Base-by-base conservation (phyloP, 2,329 filamentous ascomycete species). In the Colletotrichum karsti region DNA sequence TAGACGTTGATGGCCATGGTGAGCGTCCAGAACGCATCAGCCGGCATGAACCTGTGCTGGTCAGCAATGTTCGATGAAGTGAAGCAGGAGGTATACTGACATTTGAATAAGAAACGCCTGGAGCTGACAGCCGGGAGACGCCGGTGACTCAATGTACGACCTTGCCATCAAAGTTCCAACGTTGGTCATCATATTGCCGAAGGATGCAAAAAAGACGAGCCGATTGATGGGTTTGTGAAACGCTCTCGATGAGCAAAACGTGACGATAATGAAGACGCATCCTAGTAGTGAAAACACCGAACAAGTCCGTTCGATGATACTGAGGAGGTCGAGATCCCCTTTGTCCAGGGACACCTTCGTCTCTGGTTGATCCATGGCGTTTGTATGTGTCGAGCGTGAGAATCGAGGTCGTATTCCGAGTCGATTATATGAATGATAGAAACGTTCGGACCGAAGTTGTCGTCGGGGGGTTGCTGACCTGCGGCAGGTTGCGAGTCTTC, bases 151-250 rank as follows among this genome's bases (percentile, higher is more conserved):
- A 7, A 93, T 79, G 41, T 89, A 92, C 1, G 86, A 84, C 37
- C 87, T 85, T 0, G 91, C 90, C 74, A 95, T 93, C 35, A 95
- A 78, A 0, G 93, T 94, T 1, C 90, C 93, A 18, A 93, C 86
- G 76, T 94, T 95, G 69, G 88, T 89, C 78, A 94, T 84, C 73
- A 95, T 85, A 74, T 97, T 97, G 8, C 93, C 93, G 74, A 93
- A 92, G 0, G 92, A 92, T 7, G 93, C 93, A 77, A 92, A 96
- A 77, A 97, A 95, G 9, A 95, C 90, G 0, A 97, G 85, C 18
- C 93, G 87, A 75, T 96, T 96, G 81, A 96, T 94, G n/a, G 93
- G 92, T 75, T 94, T 95, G 74, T 92, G 92, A 76, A 96, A 96
- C 5, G 86, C 85, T 15, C 84, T 85, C 33, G 91, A 93, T n/a